Conservation (phyloP, 2,329 filamentous ascomycete genomes). For the Fusarium agapanthi region DNA sequence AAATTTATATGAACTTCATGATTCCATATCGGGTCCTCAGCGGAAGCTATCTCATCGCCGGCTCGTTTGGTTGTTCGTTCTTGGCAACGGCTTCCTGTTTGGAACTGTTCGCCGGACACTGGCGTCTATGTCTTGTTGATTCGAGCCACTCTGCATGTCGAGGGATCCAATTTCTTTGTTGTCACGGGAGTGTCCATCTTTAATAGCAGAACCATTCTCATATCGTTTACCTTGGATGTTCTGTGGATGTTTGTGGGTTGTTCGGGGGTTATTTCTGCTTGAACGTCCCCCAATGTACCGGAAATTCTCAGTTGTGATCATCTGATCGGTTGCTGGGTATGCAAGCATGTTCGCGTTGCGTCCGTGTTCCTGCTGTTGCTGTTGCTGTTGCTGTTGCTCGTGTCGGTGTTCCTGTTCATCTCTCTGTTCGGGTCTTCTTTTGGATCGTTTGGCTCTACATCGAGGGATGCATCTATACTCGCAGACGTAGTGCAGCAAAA, state of each 20-base stretch:
- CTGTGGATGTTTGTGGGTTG: too few species aligned
- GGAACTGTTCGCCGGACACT: background rate
- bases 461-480: too few species aligned
- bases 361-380: background rate
- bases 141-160: background rate
- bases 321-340: accelerated
- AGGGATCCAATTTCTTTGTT: background rate
- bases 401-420: background rate
- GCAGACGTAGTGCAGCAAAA: background rate
- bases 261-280: accelerated
- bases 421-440: background rate
- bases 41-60: background rate
- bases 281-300: accelerated
- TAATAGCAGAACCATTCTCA: background rate
- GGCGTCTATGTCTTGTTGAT: background rate
- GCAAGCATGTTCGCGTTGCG: accelerated
- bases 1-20: too few species aligned
- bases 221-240: background rate
- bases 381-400: background rate
- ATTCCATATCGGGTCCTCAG: background rate
- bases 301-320: accelerated
- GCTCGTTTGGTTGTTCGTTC: background rate
- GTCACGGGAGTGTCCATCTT: background rate
- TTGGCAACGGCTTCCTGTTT: background rate
- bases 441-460: accelerated